Evolutionary conservation across 202 grass and related monocot genomes (phyloP).

Genomic region (Schoenoplectus tabernaemontani): DNA sequence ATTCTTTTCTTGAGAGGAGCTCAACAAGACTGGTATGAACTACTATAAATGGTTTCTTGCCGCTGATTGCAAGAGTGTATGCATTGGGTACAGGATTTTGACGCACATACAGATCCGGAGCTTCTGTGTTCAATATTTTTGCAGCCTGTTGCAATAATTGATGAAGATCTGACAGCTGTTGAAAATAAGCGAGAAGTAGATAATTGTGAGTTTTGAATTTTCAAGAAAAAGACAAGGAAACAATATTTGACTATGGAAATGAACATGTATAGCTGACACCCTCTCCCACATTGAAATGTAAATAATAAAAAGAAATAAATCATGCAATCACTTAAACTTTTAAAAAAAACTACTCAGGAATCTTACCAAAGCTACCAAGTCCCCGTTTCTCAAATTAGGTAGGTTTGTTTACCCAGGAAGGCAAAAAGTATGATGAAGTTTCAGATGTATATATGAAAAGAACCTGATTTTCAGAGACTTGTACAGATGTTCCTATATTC

Average conservation of each 20-base stretch:
- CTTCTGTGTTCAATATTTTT: conserved; percentile 61
- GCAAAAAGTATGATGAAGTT: neutral
- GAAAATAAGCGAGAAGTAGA: neutral
- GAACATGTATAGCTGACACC: neutral
- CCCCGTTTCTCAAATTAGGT: neutral
- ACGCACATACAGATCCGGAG: conserved; percentile 79
- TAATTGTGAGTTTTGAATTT: neutral
- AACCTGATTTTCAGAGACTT: conserved; percentile 93
- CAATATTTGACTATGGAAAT: neutral
- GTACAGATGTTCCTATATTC: conserved; percentile 85
- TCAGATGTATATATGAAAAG: neutral
- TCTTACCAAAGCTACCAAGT: neutral
- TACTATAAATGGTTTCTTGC: conserved; percentile 82
- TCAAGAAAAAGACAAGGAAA: neutral
- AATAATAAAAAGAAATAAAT: neutral
- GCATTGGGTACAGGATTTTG: conserved; percentile 92
- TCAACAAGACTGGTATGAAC: conserved; percentile 93
- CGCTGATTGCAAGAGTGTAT: conserved; percentile 83
- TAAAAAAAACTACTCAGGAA: neutral
- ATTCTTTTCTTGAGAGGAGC: conserved; percentile 76
- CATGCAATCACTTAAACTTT: neutral
- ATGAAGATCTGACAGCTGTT: conserved; percentile 67
- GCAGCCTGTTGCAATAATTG: conserved; percentile 56
- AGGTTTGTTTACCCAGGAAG: neutral
- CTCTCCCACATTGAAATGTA: no score